These are phyloP conservation scores for Trametes maxima DNA, from an alignment of 768 basidiomycete species.

Conservation along the genomic window DNA sequence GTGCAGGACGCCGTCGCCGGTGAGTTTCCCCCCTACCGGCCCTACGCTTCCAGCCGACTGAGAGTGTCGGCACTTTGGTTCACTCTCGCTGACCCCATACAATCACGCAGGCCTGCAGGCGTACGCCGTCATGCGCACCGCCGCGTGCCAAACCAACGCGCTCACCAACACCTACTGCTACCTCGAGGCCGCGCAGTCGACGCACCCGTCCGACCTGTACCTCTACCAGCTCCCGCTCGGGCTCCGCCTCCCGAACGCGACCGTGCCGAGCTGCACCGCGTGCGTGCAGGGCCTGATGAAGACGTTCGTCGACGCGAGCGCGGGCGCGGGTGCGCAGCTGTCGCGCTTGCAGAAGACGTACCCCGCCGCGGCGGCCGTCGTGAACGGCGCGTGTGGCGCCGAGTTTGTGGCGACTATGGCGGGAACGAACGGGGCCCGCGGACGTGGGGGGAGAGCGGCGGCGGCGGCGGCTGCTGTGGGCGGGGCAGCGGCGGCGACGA, in stretches of 20 bases:
- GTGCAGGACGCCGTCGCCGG: conserved; percentile 59
- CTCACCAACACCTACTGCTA: conserved; percentile 71
- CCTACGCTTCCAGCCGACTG: too few species aligned
- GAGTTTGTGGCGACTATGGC: conserved; percentile 38
- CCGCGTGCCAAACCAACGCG: conserved; percentile 62
- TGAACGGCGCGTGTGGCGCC: conserved; percentile 53
- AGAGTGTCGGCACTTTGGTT: neutral
- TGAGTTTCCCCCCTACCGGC: conserved; percentile 32
- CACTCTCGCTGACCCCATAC: neutral
- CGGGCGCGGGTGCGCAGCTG: conserved; percentile 33
- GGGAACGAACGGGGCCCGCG: neutral
- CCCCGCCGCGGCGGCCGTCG: conserved; percentile 45
- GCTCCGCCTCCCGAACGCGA: conserved; percentile 49
- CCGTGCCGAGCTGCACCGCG: conserved; percentile 57
- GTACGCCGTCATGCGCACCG: conserved; percentile 61
- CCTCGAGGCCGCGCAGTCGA: conserved; percentile 57
- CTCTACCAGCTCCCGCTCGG: conserved; percentile 72
- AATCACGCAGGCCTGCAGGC: conserved; percentile 54
- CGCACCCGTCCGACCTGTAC: conserved; percentile 69
- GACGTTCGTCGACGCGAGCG: conserved; percentile 48
- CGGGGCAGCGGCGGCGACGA: neutral
- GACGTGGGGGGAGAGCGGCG: neutral
- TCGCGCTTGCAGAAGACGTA: conserved; percentile 48
- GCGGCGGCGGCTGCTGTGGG: neutral
- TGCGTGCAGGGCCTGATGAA: conserved; percentile 66